Conservation (phyloP, 2,329 filamentous ascomycete species). For the Akanthomyces lecanii region DNA sequence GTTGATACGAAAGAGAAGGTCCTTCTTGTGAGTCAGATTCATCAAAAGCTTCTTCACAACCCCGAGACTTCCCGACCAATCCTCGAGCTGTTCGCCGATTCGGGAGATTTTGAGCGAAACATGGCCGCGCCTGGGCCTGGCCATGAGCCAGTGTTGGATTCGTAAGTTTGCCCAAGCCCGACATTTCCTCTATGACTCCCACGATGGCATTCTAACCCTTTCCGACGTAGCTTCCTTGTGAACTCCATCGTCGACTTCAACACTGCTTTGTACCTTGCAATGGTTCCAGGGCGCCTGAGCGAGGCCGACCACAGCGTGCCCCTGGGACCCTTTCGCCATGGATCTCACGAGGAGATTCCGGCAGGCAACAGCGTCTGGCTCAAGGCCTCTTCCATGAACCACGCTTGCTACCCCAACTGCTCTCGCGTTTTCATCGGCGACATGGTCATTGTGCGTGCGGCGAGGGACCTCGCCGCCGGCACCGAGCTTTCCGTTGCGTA, state of each 20-base stretch:
- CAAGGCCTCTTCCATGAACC: constrained; percentile 38
- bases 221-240: not conserved
- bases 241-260: not conserved
- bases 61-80: not conserved
- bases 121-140: not conserved
- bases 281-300: not conserved
- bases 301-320: not conserved
- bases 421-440: constrained; percentile 40
- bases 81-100: not conserved
- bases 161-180: not conserved
- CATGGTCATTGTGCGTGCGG: constrained; percentile 39
- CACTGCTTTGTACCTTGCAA: not conserved
- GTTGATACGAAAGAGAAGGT: no score
- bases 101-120: no score
- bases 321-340: no score
- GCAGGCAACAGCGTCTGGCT: constrained; percentile 33
- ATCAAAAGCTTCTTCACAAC: not conserved
- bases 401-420: constrained; percentile 38
- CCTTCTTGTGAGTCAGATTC: not conserved
- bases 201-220: not conserved
- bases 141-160: not conserved
- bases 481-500: constrained; percentile 38
- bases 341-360: not conserved
- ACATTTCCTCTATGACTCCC: no score
- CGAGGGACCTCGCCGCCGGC: constrained; percentile 29